Evolutionary conservation across 306 rosid species (phyloP).

Genomic region (Quercus aquifolioides): DNA sequence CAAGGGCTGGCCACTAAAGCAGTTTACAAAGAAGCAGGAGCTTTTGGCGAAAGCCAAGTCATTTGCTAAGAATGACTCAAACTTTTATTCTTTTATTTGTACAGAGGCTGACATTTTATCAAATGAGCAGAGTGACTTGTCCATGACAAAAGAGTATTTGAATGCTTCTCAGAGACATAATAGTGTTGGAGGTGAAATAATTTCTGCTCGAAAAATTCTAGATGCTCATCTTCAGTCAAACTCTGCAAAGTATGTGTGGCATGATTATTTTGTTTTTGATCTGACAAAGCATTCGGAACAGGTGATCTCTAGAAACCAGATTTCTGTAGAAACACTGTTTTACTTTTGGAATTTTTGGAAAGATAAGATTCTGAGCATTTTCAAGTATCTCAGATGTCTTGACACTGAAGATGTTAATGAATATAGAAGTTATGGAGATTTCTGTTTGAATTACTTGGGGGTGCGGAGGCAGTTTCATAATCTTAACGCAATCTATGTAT

Average conservation of each 20-base stretch:
- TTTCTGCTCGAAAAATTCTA: slow-evolving; percentile 54
- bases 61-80: slow-evolving; percentile 38
- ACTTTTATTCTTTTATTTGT: slow-evolving; percentile 36
- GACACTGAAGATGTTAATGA: slow-evolving; percentile 28
- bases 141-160: slow-evolving; percentile 26
- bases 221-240: slow-evolving; percentile 50
- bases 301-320: slow-evolving; percentile 23
- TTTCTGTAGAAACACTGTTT: slow-evolving; percentile 51
- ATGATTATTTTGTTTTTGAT: slow-evolving; percentile 30
- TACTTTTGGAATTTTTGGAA: slow-evolving; percentile 75
- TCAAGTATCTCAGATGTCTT: slow-evolving; percentile 34
- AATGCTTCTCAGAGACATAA: slow-evolving; percentile 28
- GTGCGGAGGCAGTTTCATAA: slow-evolving; percentile 29
- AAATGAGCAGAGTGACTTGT: slow-evolving; percentile 17
- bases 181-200: slow-evolving; percentile 48
- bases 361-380: slow-evolving; percentile 32
- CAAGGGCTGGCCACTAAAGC: slow-evolving; percentile 67
- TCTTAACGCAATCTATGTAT: slow-evolving; percentile 23
- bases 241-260: slow-evolving; percentile 36
- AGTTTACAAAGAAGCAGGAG: slow-evolving; percentile 37
- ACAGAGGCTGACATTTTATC: slow-evolving; percentile 48
- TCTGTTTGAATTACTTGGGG: slow-evolving; percentile 60
- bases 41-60: slow-evolving; percentile 47
- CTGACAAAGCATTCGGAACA: slow-evolving; percentile 22
- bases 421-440: slow-evolving; percentile 24